phyloP scores from a whole-genome alignment of 1,284 basidiomycete species.

The Leccinum fuscescens region DNA sequence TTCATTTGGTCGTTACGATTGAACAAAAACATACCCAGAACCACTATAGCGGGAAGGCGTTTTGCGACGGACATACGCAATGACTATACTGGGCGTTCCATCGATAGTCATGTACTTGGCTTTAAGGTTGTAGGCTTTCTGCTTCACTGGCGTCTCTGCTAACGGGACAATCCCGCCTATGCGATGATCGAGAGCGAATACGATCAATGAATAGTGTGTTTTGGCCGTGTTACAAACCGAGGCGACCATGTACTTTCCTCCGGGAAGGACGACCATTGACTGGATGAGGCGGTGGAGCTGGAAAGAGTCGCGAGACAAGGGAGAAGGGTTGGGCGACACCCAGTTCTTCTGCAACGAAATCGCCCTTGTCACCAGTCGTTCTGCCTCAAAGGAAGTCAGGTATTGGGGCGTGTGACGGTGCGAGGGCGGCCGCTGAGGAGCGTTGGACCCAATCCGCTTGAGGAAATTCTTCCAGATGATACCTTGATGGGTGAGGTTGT shows the following conservation, averaged over 20 bases:
- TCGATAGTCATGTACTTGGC: constrained; percentile 60
- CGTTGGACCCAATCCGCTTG: constrained; percentile 46
- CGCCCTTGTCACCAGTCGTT: constrained; percentile 60
- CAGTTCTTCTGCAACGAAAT: constrained; percentile 61
- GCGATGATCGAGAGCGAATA: constrained; percentile 60
- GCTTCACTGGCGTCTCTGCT: constrained; percentile 47
- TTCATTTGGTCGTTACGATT: background rate
- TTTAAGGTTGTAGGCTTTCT: constrained; percentile 57
- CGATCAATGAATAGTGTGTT: constrained; percentile 47
- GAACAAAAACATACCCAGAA: constrained; percentile 30
- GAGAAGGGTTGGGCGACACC: constrained; percentile 41
- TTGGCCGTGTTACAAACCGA: constrained; percentile 48
- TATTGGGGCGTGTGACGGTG: constrained; percentile 43
- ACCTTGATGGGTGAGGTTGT: constrained; percentile 61
- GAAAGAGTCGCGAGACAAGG: constrained; percentile 37
- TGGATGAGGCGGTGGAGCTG: constrained; percentile 46
- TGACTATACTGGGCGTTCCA: constrained; percentile 52
- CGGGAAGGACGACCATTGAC: constrained; percentile 63
- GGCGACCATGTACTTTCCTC: constrained; percentile 66
- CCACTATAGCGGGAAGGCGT: constrained; percentile 28
- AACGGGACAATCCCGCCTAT: constrained; percentile 46
- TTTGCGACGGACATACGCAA: constrained; percentile 49
- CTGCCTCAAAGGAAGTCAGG: constrained; percentile 55
- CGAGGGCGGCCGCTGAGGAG: constrained; percentile 65
- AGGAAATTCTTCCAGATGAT: constrained; percentile 69